Conservation (phyloP, 768 basidiomycete genomes). For the Imleria badia region DNA sequence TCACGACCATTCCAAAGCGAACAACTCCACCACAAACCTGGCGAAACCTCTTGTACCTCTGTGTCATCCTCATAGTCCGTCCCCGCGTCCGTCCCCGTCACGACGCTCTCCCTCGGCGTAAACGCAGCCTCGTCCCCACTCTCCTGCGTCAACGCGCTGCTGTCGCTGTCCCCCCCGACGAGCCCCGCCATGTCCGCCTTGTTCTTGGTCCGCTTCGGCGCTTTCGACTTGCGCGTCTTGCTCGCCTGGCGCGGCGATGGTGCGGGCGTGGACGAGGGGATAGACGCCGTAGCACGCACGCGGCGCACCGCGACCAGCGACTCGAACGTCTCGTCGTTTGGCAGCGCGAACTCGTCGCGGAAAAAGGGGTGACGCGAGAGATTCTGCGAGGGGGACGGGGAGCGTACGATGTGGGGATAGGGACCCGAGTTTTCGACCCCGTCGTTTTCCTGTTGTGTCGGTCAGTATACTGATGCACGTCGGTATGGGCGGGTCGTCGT, state of each 20-base stretch:
- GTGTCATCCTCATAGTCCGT: slow-evolving; percentile 75
- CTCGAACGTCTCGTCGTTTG: slow-evolving; percentile 60
- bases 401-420: slow-evolving; percentile 50
- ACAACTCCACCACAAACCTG: slow-evolving; percentile 43
- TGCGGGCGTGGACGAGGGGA: slow-evolving; percentile 52
- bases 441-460: slow-evolving; percentile 40
- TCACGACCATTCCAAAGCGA: slow-evolving; percentile 11
- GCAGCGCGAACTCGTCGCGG: slow-evolving; percentile 63
- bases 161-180: slow-evolving; percentile 82
- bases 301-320: slow-evolving; percentile 61
- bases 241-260: slow-evolving; percentile 47
- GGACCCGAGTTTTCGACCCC: slow-evolving; percentile 46
- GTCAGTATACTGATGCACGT: not conserved
- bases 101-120: slow-evolving; percentile 63
- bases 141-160: slow-evolving; percentile 80
- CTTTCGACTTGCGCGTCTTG: slow-evolving; percentile 41
- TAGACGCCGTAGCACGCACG: slow-evolving; percentile 59
- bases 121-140: slow-evolving; percentile 70
- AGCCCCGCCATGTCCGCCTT: slow-evolving; percentile 65
- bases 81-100: slow-evolving; percentile 69
- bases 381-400: slow-evolving; percentile 70
- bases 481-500: not conserved
- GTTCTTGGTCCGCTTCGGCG: slow-evolving; percentile 45
- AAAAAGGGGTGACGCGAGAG: slow-evolving; percentile 71
- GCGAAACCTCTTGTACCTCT: slow-evolving; percentile 58